phyloP scores from a whole-genome alignment of 345 rosid species.

The Nephelium lappaceum region DNA sequence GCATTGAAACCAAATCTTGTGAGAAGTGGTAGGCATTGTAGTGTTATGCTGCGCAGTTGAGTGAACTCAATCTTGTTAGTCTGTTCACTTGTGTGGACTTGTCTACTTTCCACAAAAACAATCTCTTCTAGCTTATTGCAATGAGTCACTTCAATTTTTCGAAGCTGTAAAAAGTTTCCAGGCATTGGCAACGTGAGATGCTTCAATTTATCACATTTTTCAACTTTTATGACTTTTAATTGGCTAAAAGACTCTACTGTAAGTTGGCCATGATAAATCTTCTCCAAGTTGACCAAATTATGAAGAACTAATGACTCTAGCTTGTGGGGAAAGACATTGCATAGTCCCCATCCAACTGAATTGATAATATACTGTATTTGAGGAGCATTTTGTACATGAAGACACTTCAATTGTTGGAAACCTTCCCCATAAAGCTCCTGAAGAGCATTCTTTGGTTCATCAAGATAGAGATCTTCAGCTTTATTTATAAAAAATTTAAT shows the following conservation, averaged over 20 bases:
- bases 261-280: constrained; percentile 16
- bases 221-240: constrained; percentile 14
- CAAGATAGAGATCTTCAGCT: constrained; percentile 17
- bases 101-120: not conserved
- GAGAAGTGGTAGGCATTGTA: too few relatives aligned
- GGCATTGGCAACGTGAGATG: constrained; percentile 17
- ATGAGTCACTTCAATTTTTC: constrained; percentile 12
- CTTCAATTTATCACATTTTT: constrained; percentile 16
- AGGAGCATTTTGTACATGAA: not conserved
- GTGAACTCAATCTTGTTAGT: not conserved
- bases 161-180: constrained; percentile 10
- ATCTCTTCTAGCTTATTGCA: constrained; percentile 22
- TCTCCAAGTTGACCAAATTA: constrained; percentile 22
- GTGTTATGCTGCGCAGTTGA: not conserved
- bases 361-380: constrained; percentile 1
- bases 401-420: constrained; percentile 25
- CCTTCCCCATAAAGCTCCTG: constrained; percentile 24
- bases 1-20: too few relatives aligned
- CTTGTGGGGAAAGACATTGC: not conserved
- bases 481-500: constrained; percentile 5
- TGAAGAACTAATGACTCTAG: constrained; percentile 10
- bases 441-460: not conserved
- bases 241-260: constrained; percentile 13
- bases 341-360: not conserved
- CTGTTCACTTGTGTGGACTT: too few relatives aligned